Evolutionary conservation across 2,329 filamentous ascomycete species (phyloP), one percentile per base, ranked within the genome.

Genomic region (Aureobasidium sp.): DNA sequence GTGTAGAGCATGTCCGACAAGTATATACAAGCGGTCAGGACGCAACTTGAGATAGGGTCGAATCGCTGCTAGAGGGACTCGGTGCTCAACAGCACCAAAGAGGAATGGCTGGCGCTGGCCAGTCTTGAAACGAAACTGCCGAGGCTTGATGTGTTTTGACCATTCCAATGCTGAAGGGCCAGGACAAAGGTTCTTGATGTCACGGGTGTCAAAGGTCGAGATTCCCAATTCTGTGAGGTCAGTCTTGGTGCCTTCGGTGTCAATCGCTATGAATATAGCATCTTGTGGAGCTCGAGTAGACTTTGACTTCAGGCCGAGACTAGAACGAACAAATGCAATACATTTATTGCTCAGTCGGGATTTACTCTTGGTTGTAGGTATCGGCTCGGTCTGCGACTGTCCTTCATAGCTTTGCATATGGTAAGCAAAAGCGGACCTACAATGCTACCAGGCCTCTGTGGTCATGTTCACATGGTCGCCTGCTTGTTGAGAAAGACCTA

Each of bases 191-290:
- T 73, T 75, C 0, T 74, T 68, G 32, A 91, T 74, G 52, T 84
- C 79, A 24, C 76, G 71, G 0, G 88, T 92, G 71, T 97, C 92
- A 0, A 97, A 79, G 2, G 87, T 86, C 1, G 90, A 87, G 46
- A 97, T 79, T 0, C 94, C 94, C 41, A 99, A 80, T 73, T 99
- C 94, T 0, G 92, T 95, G 64, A 97, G 82, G 13, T 83, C 77
- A 37, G 80, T 77, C 9, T 84, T 82, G 46, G 83, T 78, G 1
- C 87, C 86, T 73, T 99, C 94, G 32, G 94, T 78, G 68, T 97
- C 94, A 51, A 97, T 79, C 65, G 83, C 85, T 63, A 96, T 78
- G 67, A 97, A 88, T 7, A 95, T 80, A 0, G 84, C 80, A n/a
- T 80, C 77, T 17, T 43, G 43, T 5, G 32, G 13, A 15, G 46